A percentile compares a stretch with the other conserved stretches of the same genome.
phyloP scores from a whole-genome alignment of 2,329 filamentous ascomycete species.

The Xylariales sp. region DNA sequence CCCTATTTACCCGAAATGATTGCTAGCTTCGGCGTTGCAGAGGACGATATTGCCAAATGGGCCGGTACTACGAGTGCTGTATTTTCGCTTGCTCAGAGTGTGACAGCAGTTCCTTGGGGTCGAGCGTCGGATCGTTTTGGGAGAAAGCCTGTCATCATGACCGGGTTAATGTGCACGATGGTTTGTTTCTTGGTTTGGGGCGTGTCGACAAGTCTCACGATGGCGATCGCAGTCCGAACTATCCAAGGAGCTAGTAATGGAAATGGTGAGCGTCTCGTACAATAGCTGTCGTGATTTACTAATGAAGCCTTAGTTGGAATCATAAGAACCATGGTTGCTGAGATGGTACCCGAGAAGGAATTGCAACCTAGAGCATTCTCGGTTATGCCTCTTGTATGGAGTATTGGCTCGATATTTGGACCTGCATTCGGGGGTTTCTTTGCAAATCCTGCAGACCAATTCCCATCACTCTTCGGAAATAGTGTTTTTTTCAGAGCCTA shows the following conservation, averaged over 20 bases:
- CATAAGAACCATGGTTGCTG: conserved; percentile 84
- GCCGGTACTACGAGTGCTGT: conserved; percentile 69
- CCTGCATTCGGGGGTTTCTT: conserved; percentile 84
- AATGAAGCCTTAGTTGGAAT: conserved; percentile 64
- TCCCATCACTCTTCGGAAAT: conserved; percentile 65
- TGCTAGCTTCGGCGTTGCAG: conserved; percentile 66
- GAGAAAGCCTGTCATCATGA: conserved; percentile 75
- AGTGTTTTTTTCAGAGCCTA: conserved; percentile 66
- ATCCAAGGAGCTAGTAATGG: conserved; percentile 83
- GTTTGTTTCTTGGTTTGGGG: conserved; percentile 76
- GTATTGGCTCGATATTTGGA: conserved; percentile 80
- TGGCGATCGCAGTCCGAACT: conserved; percentile 74
- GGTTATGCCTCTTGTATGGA: conserved; percentile 89
- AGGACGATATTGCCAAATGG: conserved; percentile 73
- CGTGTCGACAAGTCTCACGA: conserved; percentile 70
- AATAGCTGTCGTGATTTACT: conserved; percentile 10
- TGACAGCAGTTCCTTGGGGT: conserved; percentile 72
- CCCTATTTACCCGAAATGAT: conserved; percentile 79
- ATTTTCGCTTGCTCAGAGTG: conserved; percentile 68
- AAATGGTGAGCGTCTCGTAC: conserved; percentile 51
- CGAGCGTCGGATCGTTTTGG: conserved; percentile 73
- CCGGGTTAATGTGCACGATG: conserved; percentile 75
- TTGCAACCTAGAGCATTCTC: conserved; percentile 86
- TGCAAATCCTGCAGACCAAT: conserved; percentile 72
- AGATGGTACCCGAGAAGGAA: conserved; percentile 83